These are phyloP conservation scores for Chalara sp. DNA, from an alignment of 2,329 filamentous ascomycete genomes.

Conservation along the genomic window DNA sequence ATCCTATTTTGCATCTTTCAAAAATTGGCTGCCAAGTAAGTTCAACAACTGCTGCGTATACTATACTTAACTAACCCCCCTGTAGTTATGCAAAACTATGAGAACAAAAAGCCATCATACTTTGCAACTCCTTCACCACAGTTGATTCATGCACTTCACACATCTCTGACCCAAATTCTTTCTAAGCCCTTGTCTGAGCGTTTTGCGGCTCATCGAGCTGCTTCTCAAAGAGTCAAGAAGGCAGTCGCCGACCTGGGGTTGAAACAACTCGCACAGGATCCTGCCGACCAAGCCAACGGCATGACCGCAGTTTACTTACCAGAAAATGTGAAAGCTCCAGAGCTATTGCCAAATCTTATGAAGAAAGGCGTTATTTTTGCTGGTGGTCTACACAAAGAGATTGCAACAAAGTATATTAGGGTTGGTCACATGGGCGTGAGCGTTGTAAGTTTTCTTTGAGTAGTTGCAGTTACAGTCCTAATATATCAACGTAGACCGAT, in stretches of 20 bases:
- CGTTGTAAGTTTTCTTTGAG: constrained; percentile 47
- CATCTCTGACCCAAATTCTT: constrained; percentile 78
- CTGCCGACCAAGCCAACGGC: constrained; percentile 87
- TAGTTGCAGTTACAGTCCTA: background rate
- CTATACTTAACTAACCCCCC: constrained; percentile 1
- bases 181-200: constrained; percentile 72
- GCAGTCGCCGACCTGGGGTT: constrained; percentile 74
- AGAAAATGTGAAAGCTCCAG: constrained; percentile 70
- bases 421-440: constrained; percentile 98
- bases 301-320: constrained; percentile 98
- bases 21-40: constrained; percentile 91
- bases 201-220: constrained; percentile 73
- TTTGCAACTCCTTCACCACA: constrained; percentile 96
- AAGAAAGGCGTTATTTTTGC: constrained; percentile 91
- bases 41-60: background rate
- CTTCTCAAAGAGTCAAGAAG: constrained; percentile 82
- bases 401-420: constrained; percentile 85
- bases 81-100: constrained; percentile 95
- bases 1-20: constrained; percentile 93
- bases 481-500: constrained; percentile 49
- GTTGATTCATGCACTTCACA: constrained; percentile 87
- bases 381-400: constrained; percentile 92
- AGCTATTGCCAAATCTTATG: constrained; percentile 76
- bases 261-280: constrained; percentile 76
- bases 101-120: constrained; percentile 94